Evolutionary conservation across 257 asterid genomes (phyloP), one percentile per base, ranked within the genome.

Genomic region (Primulina huaijiensis): DNA sequence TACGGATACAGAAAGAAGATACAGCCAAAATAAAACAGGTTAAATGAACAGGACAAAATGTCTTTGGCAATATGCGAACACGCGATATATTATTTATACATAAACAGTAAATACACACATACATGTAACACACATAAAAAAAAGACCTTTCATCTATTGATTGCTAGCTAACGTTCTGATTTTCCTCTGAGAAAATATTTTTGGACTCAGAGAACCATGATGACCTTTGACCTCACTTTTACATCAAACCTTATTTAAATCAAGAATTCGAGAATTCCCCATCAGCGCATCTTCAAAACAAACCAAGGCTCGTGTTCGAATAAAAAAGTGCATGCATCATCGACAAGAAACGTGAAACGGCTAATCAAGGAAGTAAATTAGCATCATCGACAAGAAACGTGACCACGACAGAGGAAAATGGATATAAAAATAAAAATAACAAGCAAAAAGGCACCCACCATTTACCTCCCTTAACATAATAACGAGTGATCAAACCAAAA

Each of bases 1-100:
- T 1, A 38, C 4, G 53, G n/a, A 21, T 7, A 19, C 29, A 58
- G 16, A 50, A 63, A 7, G 38, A 33, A n/a, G 33, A 38, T 19
- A 53, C 10, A 70, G 10, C 50, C 25, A 73, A 60, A 52, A 27
- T 55, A 70, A 57, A 65, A 57, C 29, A 60, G 38, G 46, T 65
- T 70, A 62, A 67, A 34, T 58, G 11, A 60, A 73, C 35, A 69
- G 10, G 37, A 30, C 23, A 9, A 61, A 58, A 62, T 12, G 58
- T n/a, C 11, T n/a, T 40, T 52, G 29, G 68, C 62, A 69, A 31
- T 7, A 29, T 60, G 25, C 29, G 59, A 69, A 50, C 27, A 14
- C 33, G 57, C 37, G 59, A 50, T 55, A 37, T 29, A 67, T 9
- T 58, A 38, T 50, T 50, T 2, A 38, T 16, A 16, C 57, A 16